phyloP scores from a whole-genome alignment of 2,329 filamentous ascomycete species.

The Capronia americana region DNA sequence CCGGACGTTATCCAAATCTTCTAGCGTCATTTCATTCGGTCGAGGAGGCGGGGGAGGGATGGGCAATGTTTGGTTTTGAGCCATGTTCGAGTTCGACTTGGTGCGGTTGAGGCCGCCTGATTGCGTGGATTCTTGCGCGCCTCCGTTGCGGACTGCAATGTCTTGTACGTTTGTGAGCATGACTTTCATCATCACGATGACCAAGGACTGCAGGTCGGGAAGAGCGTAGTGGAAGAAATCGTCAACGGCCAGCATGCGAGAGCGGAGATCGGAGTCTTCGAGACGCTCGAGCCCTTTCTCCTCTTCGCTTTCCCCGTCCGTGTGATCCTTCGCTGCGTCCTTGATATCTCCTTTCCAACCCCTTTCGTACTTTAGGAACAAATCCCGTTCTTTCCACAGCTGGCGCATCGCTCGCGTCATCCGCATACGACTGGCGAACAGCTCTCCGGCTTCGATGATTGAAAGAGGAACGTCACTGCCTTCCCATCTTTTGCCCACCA shows the following conservation, averaged over 20 bases:
- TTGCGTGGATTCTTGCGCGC: slow-evolving; percentile 55
- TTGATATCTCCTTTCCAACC: slow-evolving; percentile 72
- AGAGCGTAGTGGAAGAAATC: slow-evolving; percentile 79
- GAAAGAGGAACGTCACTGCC: slow-evolving; percentile 93
- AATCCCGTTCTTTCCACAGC: slow-evolving; percentile 91
- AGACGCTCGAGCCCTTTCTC: slow-evolving; percentile 47
- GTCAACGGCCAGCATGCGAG: slow-evolving; percentile 76
- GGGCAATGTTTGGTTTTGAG: slow-evolving; percentile 34
- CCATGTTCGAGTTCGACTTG: slow-evolving; percentile 39
- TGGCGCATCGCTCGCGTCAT: slow-evolving; percentile 92
- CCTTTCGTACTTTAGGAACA: slow-evolving; percentile 88
- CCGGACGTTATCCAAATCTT: slow-evolving; percentile 82
- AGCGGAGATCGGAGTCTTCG: slow-evolving; percentile 63
- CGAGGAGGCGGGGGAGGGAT: slow-evolving; percentile 39
- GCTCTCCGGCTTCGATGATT: slow-evolving; percentile 89
- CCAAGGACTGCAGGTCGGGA: slow-evolving; percentile 86
- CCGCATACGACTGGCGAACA: slow-evolving; percentile 87
- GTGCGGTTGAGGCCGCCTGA: slow-evolving; percentile 51
- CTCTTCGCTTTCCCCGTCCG: slow-evolving; percentile 45
- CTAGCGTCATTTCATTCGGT: slow-evolving; percentile 54
- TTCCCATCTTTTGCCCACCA: slow-evolving; percentile 87
- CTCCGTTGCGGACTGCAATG: slow-evolving; percentile 62
- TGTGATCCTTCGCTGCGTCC: slow-evolving; percentile 39
- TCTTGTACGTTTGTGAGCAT: slow-evolving; percentile 86
- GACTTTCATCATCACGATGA: slow-evolving; percentile 90